Percentiles rank a stretch among this genome's conserved stretches.
Conservation (phyloP, 805 yeast species). For the Jamesozyma lodderae region DNA sequence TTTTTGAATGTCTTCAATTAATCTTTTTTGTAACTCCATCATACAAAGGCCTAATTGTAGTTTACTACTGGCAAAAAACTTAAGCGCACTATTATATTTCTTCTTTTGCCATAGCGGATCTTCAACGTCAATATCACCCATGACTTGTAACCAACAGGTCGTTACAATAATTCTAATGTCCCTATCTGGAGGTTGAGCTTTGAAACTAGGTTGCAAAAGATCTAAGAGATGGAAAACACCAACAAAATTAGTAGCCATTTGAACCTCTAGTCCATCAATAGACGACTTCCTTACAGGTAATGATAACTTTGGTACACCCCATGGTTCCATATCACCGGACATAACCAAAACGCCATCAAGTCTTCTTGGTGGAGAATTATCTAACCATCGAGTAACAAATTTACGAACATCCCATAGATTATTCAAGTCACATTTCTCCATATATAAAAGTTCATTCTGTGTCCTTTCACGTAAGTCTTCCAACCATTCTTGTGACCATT, state of each 20-base stretch:
- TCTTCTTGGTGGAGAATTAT: conserved; percentile 82
- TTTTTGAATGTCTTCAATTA: conserved; percentile 50
- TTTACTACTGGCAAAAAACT: conserved; percentile 74
- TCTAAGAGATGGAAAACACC: conserved; percentile 76
- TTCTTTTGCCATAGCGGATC: conserved; percentile 56
- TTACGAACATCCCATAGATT: conserved; percentile 68
- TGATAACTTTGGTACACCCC: conserved; percentile 32
- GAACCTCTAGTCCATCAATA: conserved; percentile 77
- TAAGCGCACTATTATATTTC: conserved; percentile 61
- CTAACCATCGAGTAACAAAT: conserved; percentile 92
- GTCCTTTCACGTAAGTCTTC: conserved; percentile 66
- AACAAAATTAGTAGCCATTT: conserved; percentile 73
- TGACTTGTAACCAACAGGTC: conserved; percentile 66
- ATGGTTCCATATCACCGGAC: conserved; percentile 77
- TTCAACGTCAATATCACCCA: conserved; percentile 54
- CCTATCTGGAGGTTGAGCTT: conserved; percentile 88
- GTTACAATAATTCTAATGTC: conserved; percentile 80
- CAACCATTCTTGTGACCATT: conserved; percentile 73
- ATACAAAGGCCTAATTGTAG: conserved; percentile 66
- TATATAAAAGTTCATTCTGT: conserved; percentile 67
- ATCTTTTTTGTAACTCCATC: conserved; percentile 63
- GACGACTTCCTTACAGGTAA: conserved; percentile 50
- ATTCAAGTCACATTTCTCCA: conserved; percentile 80
- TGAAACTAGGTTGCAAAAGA: conserved; percentile 70
- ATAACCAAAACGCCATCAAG: conserved; percentile 83